Evolutionary conservation across 2,329 filamentous ascomycete species (phyloP).

Genomic region (Berkeleyomyces rouxiae): DNA sequence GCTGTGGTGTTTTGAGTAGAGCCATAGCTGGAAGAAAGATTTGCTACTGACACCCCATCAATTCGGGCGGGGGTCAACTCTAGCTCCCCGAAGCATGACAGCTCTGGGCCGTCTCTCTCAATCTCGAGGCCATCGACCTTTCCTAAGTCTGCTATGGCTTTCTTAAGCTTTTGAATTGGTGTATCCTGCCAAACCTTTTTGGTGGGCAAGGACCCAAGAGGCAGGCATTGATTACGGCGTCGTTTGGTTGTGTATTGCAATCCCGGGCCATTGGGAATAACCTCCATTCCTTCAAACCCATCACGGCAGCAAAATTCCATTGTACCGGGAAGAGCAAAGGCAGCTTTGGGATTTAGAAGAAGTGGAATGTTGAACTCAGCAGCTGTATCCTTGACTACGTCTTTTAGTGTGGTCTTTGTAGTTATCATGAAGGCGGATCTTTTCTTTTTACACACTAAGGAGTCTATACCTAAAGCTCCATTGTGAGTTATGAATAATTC

Average conservation of each 20-base stretch:
- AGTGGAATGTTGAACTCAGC: not conserved
- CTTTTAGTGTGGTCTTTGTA: not conserved
- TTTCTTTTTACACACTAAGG: not conserved
- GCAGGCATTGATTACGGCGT: constrained; percentile 1
- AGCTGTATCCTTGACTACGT: not conserved
- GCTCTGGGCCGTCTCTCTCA: not conserved
- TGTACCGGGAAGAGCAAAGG: not conserved
- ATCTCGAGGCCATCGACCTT: not conserved
- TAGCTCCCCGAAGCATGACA: constrained; percentile 10
- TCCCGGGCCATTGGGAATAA: constrained; percentile 9
- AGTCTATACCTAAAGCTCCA: not conserved
- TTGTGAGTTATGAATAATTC: not conserved
- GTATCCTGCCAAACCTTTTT: constrained; percentile 1
- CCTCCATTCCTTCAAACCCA: constrained; percentile 11
- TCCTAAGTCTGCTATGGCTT: not conserved
- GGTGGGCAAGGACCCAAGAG: constrained; percentile 5
- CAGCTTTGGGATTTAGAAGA: not conserved
- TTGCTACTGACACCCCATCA: not conserved
- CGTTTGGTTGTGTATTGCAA: constrained; percentile 10
- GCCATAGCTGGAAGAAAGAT: not conserved
- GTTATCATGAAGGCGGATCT: not conserved
- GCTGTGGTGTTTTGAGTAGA: not conserved
- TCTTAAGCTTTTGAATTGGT: not conserved
- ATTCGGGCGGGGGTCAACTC: not conserved
- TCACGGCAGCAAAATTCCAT: constrained; percentile 7